Evolutionary conservation across 306 rosid genomes (phyloP), one percentile per base, ranked within the genome.

Genomic region (Lathyrus oleraceus): DNA sequence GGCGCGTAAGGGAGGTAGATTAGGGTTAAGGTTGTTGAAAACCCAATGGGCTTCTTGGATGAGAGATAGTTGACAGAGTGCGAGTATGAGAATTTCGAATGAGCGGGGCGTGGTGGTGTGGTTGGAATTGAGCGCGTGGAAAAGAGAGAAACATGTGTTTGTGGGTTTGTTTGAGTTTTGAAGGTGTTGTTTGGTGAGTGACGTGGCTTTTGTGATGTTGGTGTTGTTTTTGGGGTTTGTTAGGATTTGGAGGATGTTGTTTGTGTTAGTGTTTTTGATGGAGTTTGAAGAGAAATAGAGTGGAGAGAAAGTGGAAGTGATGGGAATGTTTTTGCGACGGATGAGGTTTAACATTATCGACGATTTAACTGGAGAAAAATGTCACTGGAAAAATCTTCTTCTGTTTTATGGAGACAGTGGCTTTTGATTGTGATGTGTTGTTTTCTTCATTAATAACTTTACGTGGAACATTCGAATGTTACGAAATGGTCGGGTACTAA

Each of bases 21-120:
- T 53, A 27, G n/a, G 42, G 8, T 23, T 35, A 2, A 60, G 21
- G 51, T 35, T 74, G 28, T 43, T 61, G 65, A 76, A 84, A 47
- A 85, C 87, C 83, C 81, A 77, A 32, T 82, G 65, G 30, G 93
- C 91, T 81, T 91, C 88, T 1, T 91, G 76, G 32, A 88, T 78
- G 48, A 81, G 78, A 61, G 70, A 78, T 78, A 80, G 13, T 73
- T 88, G 81, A 12, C 73, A 82, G 43, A 77, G 67, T 9, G 81
- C 80, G 56, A 82, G 71, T 8, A 88, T 60, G 35, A 85, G 76
- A 63, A 73, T 73, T 1, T 85, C 85, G 47, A 77, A 82, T 2
- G 83, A 86, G 27, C 11, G 83, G 66, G 62, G 78, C 39, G 78
- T 75, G 6, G 74, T 70, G 11, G 83, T 17, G 14, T 67, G 70